Base-by-base conservation (phyloP, 2,329 filamentous ascomycete genomes). In the Diaporthe vaccinii region DNA sequence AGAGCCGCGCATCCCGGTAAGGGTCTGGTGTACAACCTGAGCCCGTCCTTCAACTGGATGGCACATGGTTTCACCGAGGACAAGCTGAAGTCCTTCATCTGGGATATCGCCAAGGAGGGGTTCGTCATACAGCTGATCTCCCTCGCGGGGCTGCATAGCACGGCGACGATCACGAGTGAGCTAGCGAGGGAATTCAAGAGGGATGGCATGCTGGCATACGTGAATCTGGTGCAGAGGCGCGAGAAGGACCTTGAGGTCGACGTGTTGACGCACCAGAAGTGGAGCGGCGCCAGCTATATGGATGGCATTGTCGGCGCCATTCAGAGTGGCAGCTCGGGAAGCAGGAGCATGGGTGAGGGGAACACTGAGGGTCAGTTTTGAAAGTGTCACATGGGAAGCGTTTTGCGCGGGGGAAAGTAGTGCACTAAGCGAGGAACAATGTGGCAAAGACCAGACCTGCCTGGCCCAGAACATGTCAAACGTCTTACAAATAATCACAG, bases 1-100 rank as follows among this genome's bases (percentile, higher is more conserved):
- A 91, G 94, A 73, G 85, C 87, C 0, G 87, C 85, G 4, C 88
- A 91, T 80, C 95, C 95, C 0, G 92, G 91, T 76, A 98, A 98
- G 89, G 94, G 94, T 49, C 90, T 99, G 34, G 96, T 98, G 0
- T 99, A 99, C 87, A 99, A 99, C 86, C 90, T 99, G 2, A 96
- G 93, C 6, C 97, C 97, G 1, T 98, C 95, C 12, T 99, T 99
- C 90, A 98, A 99, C 88, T 99, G 97, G 97, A 97, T 97, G 91
- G 92, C 92, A 15, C 96, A 98, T 82, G 97, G 96, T 41, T 99
- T 98, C 85, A 93, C 91, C 4, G 92, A 95, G 78, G 92, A 91
- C 76, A 93, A 93, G 8, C 89, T 99, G 73, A 95, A 94, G 86
- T 95, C 91, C 8, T 99, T 99, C 84, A 94, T 99, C 80, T 98